phyloP scores from a whole-genome alignment of 768 basidiomycete species.

The Tephrocybe rancida region DNA sequence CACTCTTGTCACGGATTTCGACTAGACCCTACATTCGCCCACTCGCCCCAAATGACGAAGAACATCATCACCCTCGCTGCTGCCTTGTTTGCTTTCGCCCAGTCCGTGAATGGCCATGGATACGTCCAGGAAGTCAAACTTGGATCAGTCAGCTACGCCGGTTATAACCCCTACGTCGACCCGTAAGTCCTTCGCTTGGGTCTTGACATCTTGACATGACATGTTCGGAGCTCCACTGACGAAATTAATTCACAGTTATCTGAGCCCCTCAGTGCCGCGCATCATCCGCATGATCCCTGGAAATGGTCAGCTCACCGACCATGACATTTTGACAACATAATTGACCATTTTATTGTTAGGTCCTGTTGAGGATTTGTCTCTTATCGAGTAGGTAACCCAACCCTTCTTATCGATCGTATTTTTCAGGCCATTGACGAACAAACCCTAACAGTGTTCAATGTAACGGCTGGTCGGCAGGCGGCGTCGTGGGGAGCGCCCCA shows the following conservation, averaged over 20 bases:
- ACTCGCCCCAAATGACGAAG: constrained; percentile 4
- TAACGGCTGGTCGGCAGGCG: constrained; percentile 31
- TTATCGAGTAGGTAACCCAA: constrained; percentile 31
- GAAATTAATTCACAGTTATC: constrained; percentile 20
- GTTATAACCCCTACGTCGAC: constrained; percentile 38
- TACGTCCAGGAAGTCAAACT: constrained; percentile 39
- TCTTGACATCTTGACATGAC: not conserved
- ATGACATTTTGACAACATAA: not conserved
- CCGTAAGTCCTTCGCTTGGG: constrained; percentile 26
- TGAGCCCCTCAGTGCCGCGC: constrained; percentile 33
- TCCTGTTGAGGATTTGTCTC: constrained; percentile 37
- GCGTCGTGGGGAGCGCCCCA: constrained; percentile 32
- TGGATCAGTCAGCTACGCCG: constrained; percentile 34
- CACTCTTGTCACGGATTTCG: too few relatives aligned
- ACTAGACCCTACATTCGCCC: too few relatives aligned
- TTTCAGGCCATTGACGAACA: not conserved
- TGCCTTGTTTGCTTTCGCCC: constrained; percentile 15
- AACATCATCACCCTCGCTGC: constrained; percentile 9
- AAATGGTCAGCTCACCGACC: constrained; percentile 24
- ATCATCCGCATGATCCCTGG: constrained; percentile 41
- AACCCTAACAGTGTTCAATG: constrained; percentile 33
- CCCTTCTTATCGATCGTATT: not conserved
- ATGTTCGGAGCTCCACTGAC: not conserved
- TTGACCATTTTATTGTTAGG: constrained; percentile 17
- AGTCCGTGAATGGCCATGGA: constrained; percentile 31